Conservation (phyloP, 208 protist genomes). For the Trypanosoma melophagium region DNA sequence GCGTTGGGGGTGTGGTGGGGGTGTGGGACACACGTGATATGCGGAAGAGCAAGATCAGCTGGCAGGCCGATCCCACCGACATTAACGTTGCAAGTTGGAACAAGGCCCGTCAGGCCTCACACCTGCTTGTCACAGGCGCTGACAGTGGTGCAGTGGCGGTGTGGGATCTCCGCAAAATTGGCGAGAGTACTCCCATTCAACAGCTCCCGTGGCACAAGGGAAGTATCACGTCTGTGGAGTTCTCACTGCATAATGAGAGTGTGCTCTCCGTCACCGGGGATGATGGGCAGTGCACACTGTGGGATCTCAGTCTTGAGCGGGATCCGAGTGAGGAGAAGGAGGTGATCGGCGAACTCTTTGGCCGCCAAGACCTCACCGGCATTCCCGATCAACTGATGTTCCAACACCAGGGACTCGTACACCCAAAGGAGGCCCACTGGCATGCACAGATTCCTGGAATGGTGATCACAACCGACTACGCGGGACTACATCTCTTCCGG, state of each 20-base stretch:
- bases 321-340: slow-evolving; percentile 92
- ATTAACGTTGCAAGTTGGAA: slow-evolving; percentile 99
- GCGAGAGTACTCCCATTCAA: slow-evolving; percentile 60
- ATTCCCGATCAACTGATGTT: slow-evolving; percentile 97
- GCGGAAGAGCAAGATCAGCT: slow-evolving; percentile 65
- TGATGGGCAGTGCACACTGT: slow-evolving; percentile 95
- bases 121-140: slow-evolving; percentile 95
- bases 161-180: slow-evolving; percentile 96
- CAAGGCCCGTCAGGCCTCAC: slow-evolving; percentile 75
- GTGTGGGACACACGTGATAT: slow-evolving; percentile 93
- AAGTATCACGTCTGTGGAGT: slow-evolving; percentile 96
- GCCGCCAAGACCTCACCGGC: slow-evolving; percentile 69
- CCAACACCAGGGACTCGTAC: slow-evolving; percentile 95
- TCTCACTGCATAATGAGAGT: slow-evolving; percentile 95
- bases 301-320: slow-evolving; percentile 97
- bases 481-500: slow-evolving; percentile 97
- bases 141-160: slow-evolving; percentile 96
- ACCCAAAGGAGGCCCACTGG: slow-evolving; percentile 98
- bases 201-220: slow-evolving; percentile 92
- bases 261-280: slow-evolving; percentile 92
- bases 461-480: slow-evolving; percentile 93
- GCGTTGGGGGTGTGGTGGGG: slow-evolving; percentile 78
- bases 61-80: slow-evolving; percentile 87
- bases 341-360: slow-evolving; percentile 79
- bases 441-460: slow-evolving; percentile 96